Evolutionary conservation across 805 yeast species (phyloP), one percentile per base, ranked within the genome.

Genomic region (Myxozyma geophila): DNA sequence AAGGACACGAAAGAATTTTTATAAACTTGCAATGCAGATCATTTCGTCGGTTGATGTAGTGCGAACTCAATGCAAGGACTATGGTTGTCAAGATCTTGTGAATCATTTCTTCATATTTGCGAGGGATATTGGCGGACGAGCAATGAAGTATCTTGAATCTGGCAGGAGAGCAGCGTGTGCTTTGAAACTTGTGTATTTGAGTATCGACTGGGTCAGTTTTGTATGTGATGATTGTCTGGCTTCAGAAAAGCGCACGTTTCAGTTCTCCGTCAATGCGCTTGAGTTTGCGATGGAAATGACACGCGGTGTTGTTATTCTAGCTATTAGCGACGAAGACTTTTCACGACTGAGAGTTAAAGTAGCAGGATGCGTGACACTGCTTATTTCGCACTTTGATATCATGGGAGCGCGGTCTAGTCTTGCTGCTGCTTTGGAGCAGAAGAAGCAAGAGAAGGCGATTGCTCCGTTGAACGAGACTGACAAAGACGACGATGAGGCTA

Each of bases 211-310:
- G 99, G 88, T 95, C 17, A 85, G 91, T 61, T 93, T 92, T 72
- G 85, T 95, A 35, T 91, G 93, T 64, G 97, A 95, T 75, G 98
- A 93, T 72, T 95, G 99, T 78, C 86, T 87, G 15, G 97, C 98
- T 0, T 88, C 96, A 0, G 98, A 93, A 69, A 83, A 88, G 60
- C 89, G 87, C 70, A 93, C 98, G 0, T 95, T 95, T 73, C 81
- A 96, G 70, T 95, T 98, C 97, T 91, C 97, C 75, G 98, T 95
- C 28, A 82, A 90, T 13, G 98, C 99, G 0, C 81, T 95, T 70
- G 99, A 95, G 73, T 93, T 91, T 80, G 96, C 97, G 0, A 91
- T 92, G 96, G 91, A 88, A 69, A 87, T 93, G 84, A 92, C 97
- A 0, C 82, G 88, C 57, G 97, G 97, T 1, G 89, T 89, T 73